Conservation (phyloP, 192 early-diverging fungal species). For the Coemansia sp. region DNA sequence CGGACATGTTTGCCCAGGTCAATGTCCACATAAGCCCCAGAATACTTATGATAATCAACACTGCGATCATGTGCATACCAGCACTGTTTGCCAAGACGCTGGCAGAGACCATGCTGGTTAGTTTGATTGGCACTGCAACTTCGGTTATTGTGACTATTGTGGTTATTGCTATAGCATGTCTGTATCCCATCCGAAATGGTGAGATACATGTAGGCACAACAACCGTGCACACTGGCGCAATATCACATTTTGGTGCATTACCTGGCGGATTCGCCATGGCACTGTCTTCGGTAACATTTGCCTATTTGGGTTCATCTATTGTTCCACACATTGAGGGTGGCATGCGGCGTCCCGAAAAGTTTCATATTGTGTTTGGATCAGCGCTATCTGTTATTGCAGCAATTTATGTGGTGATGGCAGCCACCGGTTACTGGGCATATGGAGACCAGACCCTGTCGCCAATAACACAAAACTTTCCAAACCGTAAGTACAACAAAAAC, state of each 20-base stretch:
- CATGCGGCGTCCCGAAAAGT: conserved; percentile 67
- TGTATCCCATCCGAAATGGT: conserved; percentile 37
- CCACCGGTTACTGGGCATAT: conserved; percentile 70
- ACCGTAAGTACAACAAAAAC: conserved; percentile 22
- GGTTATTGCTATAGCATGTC: conserved; percentile 49
- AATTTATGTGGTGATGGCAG: conserved; percentile 67
- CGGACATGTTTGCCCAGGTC: conserved; percentile 29
- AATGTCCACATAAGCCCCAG: conserved; percentile 27
- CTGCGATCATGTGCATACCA: conserved; percentile 57
- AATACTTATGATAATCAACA: conserved; percentile 47
- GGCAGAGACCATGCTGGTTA: conserved; percentile 70
- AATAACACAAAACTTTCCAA: conserved; percentile 63
- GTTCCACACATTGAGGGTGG: conserved; percentile 72
- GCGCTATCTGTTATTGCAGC: conserved; percentile 57
- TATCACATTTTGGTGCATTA: conserved; percentile 21
- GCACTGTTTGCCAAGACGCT: conserved; percentile 66
- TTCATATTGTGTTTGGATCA: conserved; percentile 55
- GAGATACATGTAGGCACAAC: conserved; percentile 23
- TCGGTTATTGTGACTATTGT: conserved; percentile 62
- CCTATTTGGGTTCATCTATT: conserved; percentile 70
- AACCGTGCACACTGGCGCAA: conserved; percentile 5
- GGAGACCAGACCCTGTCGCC: conserved; percentile 61
- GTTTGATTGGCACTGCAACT: conserved; percentile 64
- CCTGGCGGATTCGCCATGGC: conserved; percentile 59
- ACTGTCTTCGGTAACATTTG: conserved; percentile 65